Evolutionary conservation across 805 yeast species (phyloP), one percentile per base, ranked within the genome.

Genomic region (Candida fluviatilis): DNA sequence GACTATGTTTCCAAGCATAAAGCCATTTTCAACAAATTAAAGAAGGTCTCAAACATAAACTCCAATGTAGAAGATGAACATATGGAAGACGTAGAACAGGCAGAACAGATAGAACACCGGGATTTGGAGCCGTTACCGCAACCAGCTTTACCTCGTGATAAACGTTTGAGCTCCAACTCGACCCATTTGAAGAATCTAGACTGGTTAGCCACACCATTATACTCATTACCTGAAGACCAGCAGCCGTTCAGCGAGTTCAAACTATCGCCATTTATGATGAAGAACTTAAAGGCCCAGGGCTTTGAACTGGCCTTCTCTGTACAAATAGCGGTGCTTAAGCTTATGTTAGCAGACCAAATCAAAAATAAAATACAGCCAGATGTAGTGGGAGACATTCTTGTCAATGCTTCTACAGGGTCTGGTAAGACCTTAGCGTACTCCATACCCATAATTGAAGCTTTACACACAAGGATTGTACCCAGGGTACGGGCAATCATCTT

Each of bases 331-430:
- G 85, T 85, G 2, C 66, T 86, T 38, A 75, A 80, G n/a, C 55
- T 71, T 19, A 51, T 74, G 29, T 57, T 80, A 24, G 55, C 57
- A 48, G 80, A 72, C 49, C 57, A 71, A 47, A 49, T 62, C 42
- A 47, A 57, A 44, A 65, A 62, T 41, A 49, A 54, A 29, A 47
- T 72, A 15, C 59, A 60, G 14, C 82, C 86, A 1, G 78, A 71
- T 38, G 67, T 75, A 30, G 66, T 69, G 40, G 91, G 91, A 17
- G 95, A 93, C 60, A 59, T 89, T 14, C 66, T 91, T 32, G 95
- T 91, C 4, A 90, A 91, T 60, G 95, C 99, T 2, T 78, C 95
- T 8, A 91, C 99, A 0, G 99, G 99, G 31, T 84, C 95, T 0
- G 99, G 99, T 52, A 91, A 91, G 56, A 91, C 99, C 0, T 66